Evolutionary conservation across 768 basidiomycete genomes (phyloP).

Genomic region (Suillus ampliporus): DNA sequence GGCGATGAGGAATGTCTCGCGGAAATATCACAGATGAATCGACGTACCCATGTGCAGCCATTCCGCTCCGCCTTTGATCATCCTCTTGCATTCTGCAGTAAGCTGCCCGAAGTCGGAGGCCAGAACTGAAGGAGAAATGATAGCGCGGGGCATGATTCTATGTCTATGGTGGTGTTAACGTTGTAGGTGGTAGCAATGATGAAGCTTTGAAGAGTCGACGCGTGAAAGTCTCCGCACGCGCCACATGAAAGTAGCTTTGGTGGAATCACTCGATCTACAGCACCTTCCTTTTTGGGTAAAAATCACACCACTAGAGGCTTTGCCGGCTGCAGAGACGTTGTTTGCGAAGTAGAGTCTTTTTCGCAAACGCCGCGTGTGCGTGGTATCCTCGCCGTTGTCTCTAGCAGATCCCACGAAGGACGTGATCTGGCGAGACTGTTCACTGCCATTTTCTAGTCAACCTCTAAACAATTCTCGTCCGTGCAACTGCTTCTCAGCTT

Average conservation of each 20-base stretch:
- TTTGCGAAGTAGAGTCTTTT: too few species aligned
- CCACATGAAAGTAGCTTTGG: constrained; percentile 7
- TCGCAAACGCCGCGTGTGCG: not conserved
- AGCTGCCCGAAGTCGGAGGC: constrained; percentile 97
- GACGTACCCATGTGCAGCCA: constrained; percentile 96
- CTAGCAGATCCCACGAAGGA: not conserved
- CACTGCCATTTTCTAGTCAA: not conserved
- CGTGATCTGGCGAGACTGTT: not conserved
- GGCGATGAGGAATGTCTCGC: constrained; percentile 19
- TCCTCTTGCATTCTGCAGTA: constrained; percentile 92
- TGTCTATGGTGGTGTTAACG: constrained; percentile 8
- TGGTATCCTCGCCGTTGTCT: not conserved
- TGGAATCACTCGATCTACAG: constrained; percentile 24
- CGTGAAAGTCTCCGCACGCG: constrained; percentile 14
- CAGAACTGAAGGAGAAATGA: constrained; percentile 96
- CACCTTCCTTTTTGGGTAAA: constrained; percentile 31
- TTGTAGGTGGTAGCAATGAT: constrained; percentile 9
- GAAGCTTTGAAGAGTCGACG: not conserved
- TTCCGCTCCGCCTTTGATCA: constrained; percentile 94
- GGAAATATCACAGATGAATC: constrained; percentile 12
- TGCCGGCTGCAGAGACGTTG: too few species aligned
- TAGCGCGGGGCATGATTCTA: constrained; percentile 76
- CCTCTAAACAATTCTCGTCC: not conserved
- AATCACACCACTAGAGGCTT: too few species aligned
- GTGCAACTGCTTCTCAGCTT: not conserved